phyloP scores from a whole-genome alignment of 129 eudicot species.

The Gnaphalium uliginosum region DNA sequence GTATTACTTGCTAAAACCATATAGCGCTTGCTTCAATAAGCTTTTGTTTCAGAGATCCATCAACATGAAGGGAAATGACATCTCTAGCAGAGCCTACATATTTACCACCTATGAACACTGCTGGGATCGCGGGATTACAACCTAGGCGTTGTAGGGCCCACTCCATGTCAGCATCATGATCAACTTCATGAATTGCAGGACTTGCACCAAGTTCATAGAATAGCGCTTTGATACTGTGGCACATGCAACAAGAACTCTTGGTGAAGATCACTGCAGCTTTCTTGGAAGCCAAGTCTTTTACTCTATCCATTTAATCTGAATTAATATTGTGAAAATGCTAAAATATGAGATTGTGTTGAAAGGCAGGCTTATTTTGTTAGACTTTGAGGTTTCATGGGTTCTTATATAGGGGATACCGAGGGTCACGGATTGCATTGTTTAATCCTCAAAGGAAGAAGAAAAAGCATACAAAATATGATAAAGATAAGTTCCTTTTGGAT shows the following conservation, averaged over 20 bases:
- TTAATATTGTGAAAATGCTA: neutral
- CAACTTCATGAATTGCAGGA: slow-evolving; percentile 89
- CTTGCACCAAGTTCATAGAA: slow-evolving; percentile 91
- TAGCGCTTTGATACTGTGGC: slow-evolving; percentile 82
- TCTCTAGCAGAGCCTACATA: slow-evolving; percentile 74
- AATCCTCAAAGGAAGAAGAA: slow-evolving; percentile 22
- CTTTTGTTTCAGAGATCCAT: slow-evolving; percentile 71
- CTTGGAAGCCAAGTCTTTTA: slow-evolving; percentile 73
- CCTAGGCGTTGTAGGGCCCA: slow-evolving; percentile 68
- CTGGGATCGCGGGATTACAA: slow-evolving; percentile 77
- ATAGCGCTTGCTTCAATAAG: slow-evolving; percentile 78
- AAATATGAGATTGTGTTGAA: slow-evolving; percentile 15
- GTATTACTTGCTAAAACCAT: slow-evolving; percentile 63
- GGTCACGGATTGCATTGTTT: slow-evolving; percentile 34
- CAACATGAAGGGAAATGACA: slow-evolving; percentile 74
- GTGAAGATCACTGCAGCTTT: slow-evolving; percentile 94
- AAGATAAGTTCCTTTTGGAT: slow-evolving; percentile 49
- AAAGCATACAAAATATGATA: slow-evolving; percentile 20
- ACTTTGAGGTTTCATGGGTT: slow-evolving; percentile 39
- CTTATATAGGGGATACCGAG: slow-evolving; percentile 56
- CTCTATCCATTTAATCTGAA: slow-evolving; percentile 53
- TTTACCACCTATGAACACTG: slow-evolving; percentile 89
- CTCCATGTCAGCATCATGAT: slow-evolving; percentile 76
- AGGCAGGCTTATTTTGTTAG: slow-evolving; percentile 40
- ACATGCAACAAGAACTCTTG: slow-evolving; percentile 95